phyloP scores from a whole-genome alignment of 2,329 filamentous ascomycete genomes.

The Fusarium veterinarium region DNA sequence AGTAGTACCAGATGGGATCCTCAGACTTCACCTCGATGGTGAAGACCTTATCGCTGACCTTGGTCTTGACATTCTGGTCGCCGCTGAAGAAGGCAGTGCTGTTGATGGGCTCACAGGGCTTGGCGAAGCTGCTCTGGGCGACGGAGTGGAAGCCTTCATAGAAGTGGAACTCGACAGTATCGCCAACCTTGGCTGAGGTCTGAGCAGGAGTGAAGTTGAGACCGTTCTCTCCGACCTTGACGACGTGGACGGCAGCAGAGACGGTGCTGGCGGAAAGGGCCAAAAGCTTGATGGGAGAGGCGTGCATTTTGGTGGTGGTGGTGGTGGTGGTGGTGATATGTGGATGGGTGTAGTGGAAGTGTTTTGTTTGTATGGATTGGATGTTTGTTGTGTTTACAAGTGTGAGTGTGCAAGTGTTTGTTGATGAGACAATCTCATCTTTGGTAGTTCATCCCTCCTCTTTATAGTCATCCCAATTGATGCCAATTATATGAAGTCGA shows the following conservation, averaged over 20 bases:
- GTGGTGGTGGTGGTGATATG: not conserved
- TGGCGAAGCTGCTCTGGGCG: constrained; percentile 68
- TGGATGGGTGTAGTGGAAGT: not conserved
- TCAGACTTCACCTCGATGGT: constrained; percentile 49
- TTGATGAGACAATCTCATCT: not conserved
- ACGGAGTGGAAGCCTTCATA: constrained; percentile 68
- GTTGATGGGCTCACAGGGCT: constrained; percentile 68
- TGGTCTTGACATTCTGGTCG: constrained; percentile 17
- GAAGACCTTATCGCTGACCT: constrained; percentile 35
- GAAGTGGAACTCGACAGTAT: constrained; percentile 59
- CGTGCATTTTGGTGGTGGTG: constrained; percentile 25
- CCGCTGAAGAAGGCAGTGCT: constrained; percentile 58
- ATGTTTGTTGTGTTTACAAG: constrained; percentile 9
- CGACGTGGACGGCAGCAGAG: constrained; percentile 34
- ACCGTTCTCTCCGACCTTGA: constrained; percentile 42
- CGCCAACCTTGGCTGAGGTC: constrained; percentile 62
- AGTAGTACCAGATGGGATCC: constrained; percentile 74
- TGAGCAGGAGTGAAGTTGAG: constrained; percentile 64
- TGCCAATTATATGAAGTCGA: not conserved
- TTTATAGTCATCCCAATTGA: constrained; percentile 18
- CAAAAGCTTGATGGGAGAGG: constrained; percentile 23
- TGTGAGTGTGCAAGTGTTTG: not conserved
- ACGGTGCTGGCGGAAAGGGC: constrained; percentile 18
- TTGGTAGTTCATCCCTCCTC: constrained; percentile 4
- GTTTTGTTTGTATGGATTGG: not conserved